phyloP scores from a whole-genome alignment of 345 rosid species.

The Citrus hindsii region DNA sequence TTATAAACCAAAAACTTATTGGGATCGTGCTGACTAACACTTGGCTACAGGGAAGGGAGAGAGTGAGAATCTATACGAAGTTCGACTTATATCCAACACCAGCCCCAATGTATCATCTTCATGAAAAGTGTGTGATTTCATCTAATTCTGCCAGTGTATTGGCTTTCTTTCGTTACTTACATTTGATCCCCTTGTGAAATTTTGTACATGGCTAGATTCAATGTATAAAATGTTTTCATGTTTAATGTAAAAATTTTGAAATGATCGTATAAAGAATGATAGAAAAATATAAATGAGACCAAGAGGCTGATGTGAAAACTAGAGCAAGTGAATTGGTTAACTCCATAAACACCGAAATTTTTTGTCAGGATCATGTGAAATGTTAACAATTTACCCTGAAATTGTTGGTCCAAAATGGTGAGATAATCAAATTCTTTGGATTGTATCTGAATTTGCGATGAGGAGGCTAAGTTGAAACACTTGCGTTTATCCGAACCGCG shows the following conservation, averaged over 20 bases:
- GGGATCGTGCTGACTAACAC: not conserved
- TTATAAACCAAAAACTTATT: not conserved
- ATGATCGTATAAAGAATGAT: not conserved
- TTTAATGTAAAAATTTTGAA: not conserved
- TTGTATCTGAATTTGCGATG: too few relatives aligned
- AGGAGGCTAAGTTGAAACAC: not conserved
- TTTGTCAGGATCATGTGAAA: not conserved
- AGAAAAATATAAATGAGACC: not conserved
- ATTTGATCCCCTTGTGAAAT: not conserved
- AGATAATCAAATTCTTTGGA: too few relatives aligned
- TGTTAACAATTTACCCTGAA: not conserved
- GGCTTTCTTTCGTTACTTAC: not conserved
- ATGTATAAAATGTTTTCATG: not conserved
- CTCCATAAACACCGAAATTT: not conserved
- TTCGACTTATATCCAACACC: conserved; percentile 62
- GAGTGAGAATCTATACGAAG: conserved; percentile 56
- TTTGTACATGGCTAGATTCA: conserved; percentile 12
- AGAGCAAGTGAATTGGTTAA: not conserved
- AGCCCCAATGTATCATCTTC: conserved; percentile 38
- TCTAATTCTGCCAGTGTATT: conserved; percentile 8
- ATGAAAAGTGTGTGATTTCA: conserved; percentile 15
- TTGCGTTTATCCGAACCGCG: not conserved
- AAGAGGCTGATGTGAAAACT: not conserved
- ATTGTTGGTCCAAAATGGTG: not conserved
- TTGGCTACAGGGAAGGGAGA: conserved; percentile 65